These are phyloP conservation scores for Micromonas commoda DNA, from an alignment of 139 green algal genomes.

Conservation along the genomic window DNA sequence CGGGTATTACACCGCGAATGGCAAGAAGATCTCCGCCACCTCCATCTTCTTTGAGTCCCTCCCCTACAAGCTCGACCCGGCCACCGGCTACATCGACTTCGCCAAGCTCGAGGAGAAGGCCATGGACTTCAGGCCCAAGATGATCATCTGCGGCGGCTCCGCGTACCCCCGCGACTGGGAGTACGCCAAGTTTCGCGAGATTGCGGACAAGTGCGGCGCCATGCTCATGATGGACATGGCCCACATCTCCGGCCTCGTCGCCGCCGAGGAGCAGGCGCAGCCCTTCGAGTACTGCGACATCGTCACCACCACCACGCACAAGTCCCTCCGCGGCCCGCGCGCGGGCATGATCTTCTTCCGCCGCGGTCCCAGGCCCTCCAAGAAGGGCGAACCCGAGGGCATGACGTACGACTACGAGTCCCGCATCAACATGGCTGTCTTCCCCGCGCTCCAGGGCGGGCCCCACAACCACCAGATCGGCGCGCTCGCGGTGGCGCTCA, in stretches of 20 bases:
- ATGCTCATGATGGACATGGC: conserved; percentile 81
- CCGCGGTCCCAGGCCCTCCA: conserved; percentile 35
- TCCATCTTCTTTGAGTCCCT: conserved; percentile 77
- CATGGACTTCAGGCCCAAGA: conserved; percentile 71
- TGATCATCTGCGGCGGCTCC: conserved; percentile 73
- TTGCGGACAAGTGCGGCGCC: conserved; percentile 65
- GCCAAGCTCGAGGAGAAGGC: conserved; percentile 78
- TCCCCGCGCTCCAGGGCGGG: conserved; percentile 75
- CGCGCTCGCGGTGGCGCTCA: conserved; percentile 70
- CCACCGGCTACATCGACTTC: conserved; percentile 75
- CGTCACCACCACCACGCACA: conserved; percentile 88
- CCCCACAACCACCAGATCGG: conserved; percentile 88
- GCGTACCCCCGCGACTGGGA: conserved; percentile 82
- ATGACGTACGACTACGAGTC: conserved; percentile 68
- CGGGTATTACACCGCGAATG: conserved; percentile 81
- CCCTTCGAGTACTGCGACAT: conserved; percentile 78
- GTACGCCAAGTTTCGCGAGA: conserved; percentile 62
- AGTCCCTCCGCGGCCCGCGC: conserved; percentile 70
- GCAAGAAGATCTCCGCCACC: conserved; percentile 78
- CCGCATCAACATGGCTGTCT: conserved; percentile 81
- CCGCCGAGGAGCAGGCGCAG: conserved; percentile 44
- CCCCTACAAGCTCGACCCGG: conserved; percentile 72
- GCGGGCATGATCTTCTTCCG: conserved; percentile 82
- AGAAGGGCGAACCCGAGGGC: conserved; percentile 51
- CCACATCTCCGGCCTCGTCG: conserved; percentile 72